Base-by-base conservation (phyloP, 441 rosid species). In the Croton laevigatus region DNA sequence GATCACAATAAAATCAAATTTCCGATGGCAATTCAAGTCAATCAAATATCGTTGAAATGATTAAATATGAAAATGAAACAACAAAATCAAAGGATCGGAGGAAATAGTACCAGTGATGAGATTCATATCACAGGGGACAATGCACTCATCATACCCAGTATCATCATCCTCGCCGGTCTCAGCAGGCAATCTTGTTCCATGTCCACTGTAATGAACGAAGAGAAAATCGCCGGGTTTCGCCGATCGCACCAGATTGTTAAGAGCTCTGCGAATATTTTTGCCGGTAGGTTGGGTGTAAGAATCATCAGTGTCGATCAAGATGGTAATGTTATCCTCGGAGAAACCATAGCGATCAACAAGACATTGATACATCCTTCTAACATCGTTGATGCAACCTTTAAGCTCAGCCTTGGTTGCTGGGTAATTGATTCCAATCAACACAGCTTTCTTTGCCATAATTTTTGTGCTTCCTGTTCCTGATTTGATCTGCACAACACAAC, bases 91-190 rank as follows among this genome's bases (percentile, higher is more conserved):
- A 27, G 32, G 20, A 64, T 19, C 51, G 44, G 2, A 32, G 34
- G 55, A 61, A 48, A 27, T 57, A 61, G 53, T 69, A 91, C 95
- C 97, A 61, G 95, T 91, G 69, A 93, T 89, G 60, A 93, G 94
- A 82, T 93, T 93, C 97, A 93, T 93, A 70, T 94, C 98, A 75
- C 89, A 89, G 51, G 98, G 98, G 20, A 94, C 98, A 66, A 91
- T 88, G 81, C 98, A 94, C 77, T 94, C 97, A 57, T 91, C 98
- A 65, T 75, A 93, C 27, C 98, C 97, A 69, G 98, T 94, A 62
- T 94, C 98, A 79, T 91, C 98, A 20, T 91, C 91, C 75, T 94
- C 98, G 7, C 97, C 98, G 5, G 97, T 87, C 88, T 94, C 97
- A n/a, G 98, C 94, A 0, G 98, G 98, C 22, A 94, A 86, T 81